Percentiles rank a stretch among this genome's conserved stretches.
Conservation (phyloP, 129 eudicot genomes). For the Helianthus annuus region DNA sequence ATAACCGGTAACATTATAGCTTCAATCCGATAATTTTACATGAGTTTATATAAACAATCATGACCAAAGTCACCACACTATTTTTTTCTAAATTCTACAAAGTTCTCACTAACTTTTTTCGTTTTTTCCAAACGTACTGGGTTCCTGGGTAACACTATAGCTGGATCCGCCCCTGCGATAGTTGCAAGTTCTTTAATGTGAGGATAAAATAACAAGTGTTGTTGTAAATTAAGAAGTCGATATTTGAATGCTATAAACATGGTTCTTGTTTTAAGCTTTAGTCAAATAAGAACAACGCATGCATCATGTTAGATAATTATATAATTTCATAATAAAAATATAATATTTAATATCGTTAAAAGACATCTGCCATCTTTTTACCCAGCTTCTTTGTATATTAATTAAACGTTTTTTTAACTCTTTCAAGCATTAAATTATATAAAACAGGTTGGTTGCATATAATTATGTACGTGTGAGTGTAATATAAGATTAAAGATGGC, state of each 20-base stretch:
- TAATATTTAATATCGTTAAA: background rate
- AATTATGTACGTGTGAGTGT: background rate
- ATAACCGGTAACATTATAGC: too few species aligned
- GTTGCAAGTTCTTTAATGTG: background rate
- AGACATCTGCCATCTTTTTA: constrained; percentile 3
- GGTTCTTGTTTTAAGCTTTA: background rate
- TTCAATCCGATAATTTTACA: too few species aligned
- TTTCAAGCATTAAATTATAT: background rate
- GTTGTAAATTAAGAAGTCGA: background rate
- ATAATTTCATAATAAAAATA: background rate
- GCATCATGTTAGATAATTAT: background rate
- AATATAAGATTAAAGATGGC: background rate
- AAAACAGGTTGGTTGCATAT: background rate
- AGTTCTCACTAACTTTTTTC: too few species aligned
- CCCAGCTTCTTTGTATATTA: background rate
- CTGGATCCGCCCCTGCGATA: background rate
- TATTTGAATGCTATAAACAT: constrained; percentile 2
- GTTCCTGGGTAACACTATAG: too few species aligned
- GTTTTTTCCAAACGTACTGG: too few species aligned
- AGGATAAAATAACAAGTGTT: background rate
- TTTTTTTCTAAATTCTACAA: too few species aligned
- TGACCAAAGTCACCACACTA: too few species aligned
- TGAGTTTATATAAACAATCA: too few species aligned
- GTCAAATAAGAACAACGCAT: constrained; percentile 10
- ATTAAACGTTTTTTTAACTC: background rate